Evolutionary conservation across 2,329 filamentous ascomycete species (phyloP).

Genomic region (Blastomyces parvus): DNA sequence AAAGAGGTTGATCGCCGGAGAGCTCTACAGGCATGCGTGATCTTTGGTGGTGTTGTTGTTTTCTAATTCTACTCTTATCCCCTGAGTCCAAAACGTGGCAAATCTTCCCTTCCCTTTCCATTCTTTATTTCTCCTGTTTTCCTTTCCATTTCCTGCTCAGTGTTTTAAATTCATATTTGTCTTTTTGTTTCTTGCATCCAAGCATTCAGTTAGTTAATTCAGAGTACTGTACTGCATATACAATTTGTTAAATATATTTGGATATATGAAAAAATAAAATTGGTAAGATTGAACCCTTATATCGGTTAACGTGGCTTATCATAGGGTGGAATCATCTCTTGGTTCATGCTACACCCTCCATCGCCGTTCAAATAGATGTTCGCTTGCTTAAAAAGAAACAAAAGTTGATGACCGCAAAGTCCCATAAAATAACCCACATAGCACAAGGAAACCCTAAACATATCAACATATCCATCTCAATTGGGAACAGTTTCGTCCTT

Average conservation of each 20-base stretch:
- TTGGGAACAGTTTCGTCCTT: background rate
- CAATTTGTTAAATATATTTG: background rate
- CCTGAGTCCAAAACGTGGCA: background rate
- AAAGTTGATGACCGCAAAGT: background rate
- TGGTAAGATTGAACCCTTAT: background rate
- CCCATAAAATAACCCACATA: background rate
- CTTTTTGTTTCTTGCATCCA: background rate
- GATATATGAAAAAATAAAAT: background rate
- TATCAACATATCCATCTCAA: background rate
- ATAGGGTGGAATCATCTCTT: background rate
- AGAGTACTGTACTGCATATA: background rate
- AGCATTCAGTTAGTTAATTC: background rate
- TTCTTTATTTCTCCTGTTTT: background rate
- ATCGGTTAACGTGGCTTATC: background rate
- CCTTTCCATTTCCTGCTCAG: background rate
- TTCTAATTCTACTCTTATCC: background rate
- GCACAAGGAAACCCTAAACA: background rate
- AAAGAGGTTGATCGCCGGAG: slow-evolving; percentile 53
- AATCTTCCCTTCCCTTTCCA: no score
- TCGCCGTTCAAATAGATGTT: no score
- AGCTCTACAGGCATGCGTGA: slow-evolving; percentile 41
- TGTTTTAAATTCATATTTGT: background rate
- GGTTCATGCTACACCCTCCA: background rate
- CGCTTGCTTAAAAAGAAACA: background rate
- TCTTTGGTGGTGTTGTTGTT: slow-evolving; percentile 1